These are phyloP conservation scores for Oligophagozyma castellii DNA, from an alignment of 1,139 yeast genomes.

Conservation along the genomic window DNA sequence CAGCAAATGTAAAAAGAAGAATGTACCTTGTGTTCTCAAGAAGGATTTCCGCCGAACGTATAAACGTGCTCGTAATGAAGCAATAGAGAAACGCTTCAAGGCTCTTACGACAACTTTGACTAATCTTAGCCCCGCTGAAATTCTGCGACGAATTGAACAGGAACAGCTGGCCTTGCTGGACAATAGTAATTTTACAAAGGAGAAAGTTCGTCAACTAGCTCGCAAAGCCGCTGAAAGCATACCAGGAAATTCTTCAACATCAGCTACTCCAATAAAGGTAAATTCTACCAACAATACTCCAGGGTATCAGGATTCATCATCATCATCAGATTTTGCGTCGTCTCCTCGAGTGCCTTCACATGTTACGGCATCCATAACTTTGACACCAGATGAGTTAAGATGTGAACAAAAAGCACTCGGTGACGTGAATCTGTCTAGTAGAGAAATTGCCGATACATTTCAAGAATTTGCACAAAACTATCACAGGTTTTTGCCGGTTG, in stretches of 20 bases:
- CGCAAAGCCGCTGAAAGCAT: not conserved
- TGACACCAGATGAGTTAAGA: conserved; percentile 31
- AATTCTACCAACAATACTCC: not conserved
- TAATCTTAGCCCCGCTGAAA: conserved; percentile 36
- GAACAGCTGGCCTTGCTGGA: conserved; percentile 18
- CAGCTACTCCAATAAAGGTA: not conserved
- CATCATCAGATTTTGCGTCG: not conserved
- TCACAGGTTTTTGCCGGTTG: conserved; percentile 79
- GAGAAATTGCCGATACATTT: conserved; percentile 51
- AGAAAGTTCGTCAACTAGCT: conserved; percentile 12
- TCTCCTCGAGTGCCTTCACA: too few relatives aligned
- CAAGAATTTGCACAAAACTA: conserved; percentile 59
- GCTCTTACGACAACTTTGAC: conserved; percentile 50
- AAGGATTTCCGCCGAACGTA: conserved; percentile 79
- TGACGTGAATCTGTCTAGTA: conserved; percentile 44
- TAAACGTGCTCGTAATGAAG: conserved; percentile 73
- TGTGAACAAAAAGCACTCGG: conserved; percentile 63
- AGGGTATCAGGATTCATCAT: not conserved
- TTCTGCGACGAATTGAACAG: conserved; percentile 23
- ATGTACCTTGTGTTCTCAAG: conserved; percentile 55
- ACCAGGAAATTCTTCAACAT: not conserved
- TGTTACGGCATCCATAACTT: too few relatives aligned
- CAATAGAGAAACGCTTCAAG: conserved; percentile 66
- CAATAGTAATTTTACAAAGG: conserved; percentile 21
- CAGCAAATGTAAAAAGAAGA: conserved; percentile 60